A percentile compares a stretch with the other conserved stretches of the same genome.
These are phyloP conservation scores for Garcia nutans DNA, from an alignment of 345 rosid species.

Conservation along the genomic window DNA sequence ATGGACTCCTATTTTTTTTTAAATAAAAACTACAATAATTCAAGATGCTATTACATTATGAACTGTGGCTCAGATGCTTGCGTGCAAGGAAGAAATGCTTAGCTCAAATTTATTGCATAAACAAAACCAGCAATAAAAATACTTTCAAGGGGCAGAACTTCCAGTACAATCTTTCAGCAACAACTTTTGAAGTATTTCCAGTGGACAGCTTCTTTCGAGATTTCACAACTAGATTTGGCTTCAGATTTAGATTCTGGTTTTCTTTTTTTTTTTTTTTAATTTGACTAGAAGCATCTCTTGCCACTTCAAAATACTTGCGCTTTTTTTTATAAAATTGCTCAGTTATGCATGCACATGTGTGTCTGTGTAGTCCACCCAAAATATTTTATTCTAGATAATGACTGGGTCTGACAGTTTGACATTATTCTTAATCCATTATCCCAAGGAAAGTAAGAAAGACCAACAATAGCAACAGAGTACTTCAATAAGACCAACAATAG, in stretches of 20 bases:
- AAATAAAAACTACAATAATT: neutral
- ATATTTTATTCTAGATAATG: neutral
- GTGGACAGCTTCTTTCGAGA: neutral
- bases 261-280: neutral
- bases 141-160: neutral
- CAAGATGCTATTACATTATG: neutral
- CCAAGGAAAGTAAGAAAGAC: neutral
- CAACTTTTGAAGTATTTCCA: neutral
- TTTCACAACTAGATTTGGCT: neutral
- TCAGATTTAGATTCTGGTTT: neutral
- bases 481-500: neutral
- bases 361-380: neutral
- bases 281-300: neutral
- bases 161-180: conserved; percentile 2
- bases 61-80: neutral
- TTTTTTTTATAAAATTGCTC: no score
- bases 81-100: neutral
- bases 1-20: neutral
- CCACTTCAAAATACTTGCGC: neutral
- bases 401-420: neutral
- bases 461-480: neutral
- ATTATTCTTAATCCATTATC: neutral
- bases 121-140: neutral
- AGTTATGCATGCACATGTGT: neutral
- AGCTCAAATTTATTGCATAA: neutral